phyloP scores from a whole-genome alignment of 768 basidiomycete species.

The Hysterangium stoloniferum region DNA sequence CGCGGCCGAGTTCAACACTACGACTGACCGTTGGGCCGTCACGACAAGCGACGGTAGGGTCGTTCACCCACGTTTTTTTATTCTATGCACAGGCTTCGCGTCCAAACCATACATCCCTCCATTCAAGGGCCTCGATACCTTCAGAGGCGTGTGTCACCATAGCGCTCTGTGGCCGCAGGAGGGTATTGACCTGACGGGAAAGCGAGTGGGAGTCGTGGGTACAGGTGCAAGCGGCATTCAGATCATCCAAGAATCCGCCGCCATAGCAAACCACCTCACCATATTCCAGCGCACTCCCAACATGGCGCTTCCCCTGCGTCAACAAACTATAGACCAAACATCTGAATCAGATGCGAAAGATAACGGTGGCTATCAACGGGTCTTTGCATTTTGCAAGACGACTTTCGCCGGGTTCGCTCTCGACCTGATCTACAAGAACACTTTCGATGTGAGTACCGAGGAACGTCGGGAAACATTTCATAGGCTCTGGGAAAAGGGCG shows the following conservation, averaged over 20 bases:
- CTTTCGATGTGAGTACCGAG: background rate
- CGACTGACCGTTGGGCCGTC: background rate
- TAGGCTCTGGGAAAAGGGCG: background rate
- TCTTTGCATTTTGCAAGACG: background rate
- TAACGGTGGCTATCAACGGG: background rate
- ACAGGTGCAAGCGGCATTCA: conserved; percentile 3
- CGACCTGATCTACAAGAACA: background rate
- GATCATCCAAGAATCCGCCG: conserved; percentile 7
- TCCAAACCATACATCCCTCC: background rate
- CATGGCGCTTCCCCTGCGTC: background rate
- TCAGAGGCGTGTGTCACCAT: background rate
- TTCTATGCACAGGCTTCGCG: background rate
- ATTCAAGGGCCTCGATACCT: background rate
- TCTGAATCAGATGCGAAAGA: background rate
- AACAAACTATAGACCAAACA: conserved; percentile 1
- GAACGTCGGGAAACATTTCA: background rate
- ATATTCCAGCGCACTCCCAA: conserved; percentile 13
- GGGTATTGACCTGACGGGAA: background rate
- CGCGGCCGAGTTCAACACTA: background rate
- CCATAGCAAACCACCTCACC: background rate
- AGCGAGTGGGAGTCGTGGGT: conserved; percentile 6
- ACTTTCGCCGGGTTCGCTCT: background rate
- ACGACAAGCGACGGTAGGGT: background rate
- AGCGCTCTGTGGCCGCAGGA: conserved; percentile 8
- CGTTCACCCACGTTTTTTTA: background rate